Evolutionary conservation across 2,329 filamentous ascomycete genomes (phyloP).

Genomic region (Nemania sp.): DNA sequence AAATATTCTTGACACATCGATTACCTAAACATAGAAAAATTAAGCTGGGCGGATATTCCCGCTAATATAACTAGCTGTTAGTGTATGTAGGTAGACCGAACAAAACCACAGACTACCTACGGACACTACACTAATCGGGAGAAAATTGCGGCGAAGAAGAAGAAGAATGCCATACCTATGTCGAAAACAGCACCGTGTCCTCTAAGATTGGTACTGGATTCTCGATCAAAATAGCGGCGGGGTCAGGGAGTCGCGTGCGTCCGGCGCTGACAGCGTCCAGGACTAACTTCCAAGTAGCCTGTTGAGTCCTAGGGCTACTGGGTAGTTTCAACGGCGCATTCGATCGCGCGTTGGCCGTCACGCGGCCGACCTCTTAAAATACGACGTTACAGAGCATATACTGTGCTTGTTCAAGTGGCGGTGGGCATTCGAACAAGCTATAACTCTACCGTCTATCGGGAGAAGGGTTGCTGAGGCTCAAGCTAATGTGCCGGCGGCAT

Average conservation of each 20-base stretch:
- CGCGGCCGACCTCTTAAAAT: background rate
- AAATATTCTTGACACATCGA: conserved; percentile 14
- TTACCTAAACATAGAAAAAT: conserved; percentile 1
- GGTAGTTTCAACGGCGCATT: background rate
- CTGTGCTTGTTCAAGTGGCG: background rate
- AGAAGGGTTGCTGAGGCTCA: background rate
- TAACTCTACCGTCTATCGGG: background rate
- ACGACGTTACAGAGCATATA: background rate
- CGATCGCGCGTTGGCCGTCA: background rate
- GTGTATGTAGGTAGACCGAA: background rate
- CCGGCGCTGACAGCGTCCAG: no score
- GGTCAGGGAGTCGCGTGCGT: no score
- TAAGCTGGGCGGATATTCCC: conserved; percentile 15
- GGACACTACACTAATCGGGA: background rate
- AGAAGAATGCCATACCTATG: background rate
- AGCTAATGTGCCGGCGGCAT: background rate
- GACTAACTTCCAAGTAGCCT: background rate
- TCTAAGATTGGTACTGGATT: conserved; percentile 8
- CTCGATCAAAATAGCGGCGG: background rate
- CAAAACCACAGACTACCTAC: background rate
- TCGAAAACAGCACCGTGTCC: background rate
- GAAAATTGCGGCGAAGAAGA: background rate
- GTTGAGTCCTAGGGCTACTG: background rate
- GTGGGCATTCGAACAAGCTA: background rate
- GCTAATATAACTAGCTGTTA: conserved; percentile 13